Base-by-base conservation (phyloP, 768 basidiomycete genomes). In the Serendipita sp. region DNA sequence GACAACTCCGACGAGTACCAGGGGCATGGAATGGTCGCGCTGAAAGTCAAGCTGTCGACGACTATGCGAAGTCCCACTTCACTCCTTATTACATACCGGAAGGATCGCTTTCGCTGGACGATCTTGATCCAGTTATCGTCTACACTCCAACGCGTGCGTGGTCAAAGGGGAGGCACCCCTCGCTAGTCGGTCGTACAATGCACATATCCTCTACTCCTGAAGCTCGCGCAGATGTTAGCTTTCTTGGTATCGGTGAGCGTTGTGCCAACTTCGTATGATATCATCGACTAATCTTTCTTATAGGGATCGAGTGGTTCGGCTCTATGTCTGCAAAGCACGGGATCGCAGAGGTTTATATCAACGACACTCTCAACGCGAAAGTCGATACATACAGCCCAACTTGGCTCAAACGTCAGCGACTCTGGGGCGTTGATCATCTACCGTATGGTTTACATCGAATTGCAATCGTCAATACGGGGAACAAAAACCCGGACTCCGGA, bases 261-360 rank as follows among this genome's bases (percentile, higher is more conserved):
- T 11, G 11, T 31, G 53, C 11, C 22, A 26, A 11, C 20, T 20
- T n/a, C 20, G 11, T 50, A 38, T 38, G 34, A 38, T 38, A 38
- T 38, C 34, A 38, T 38, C 34, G 34, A 14, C 14, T 38, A 22
- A 24, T 31, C 24, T n/a, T 28, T n/a, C 9, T 58, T 30, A 13
- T 11, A 58, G 85, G 85, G 0, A 77, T 90, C 66, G 88, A 89
- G 72, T 86, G 82, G 83, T 89, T 88, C 66, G 88, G 88, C 31
- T 79, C 76, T 67, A 75, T 73, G 42, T 81, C 79, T 66, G 74
- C 69, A 42, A 70, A 66, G 16, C 81, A 88, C 67, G 83, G 87
- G 14, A 70, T 77, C 7, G 76, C 82, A 3, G 66, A 76, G 24
- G 77, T 89, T 13, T 80, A 76, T 60, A 73, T 89, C 17, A 83